Percentiles rank a stretch among this genome's conserved stretches.
These are phyloP conservation scores for Trichoderma cornu-damae DNA, from an alignment of 2,329 filamentous ascomycete genomes.

Conservation along the genomic window DNA sequence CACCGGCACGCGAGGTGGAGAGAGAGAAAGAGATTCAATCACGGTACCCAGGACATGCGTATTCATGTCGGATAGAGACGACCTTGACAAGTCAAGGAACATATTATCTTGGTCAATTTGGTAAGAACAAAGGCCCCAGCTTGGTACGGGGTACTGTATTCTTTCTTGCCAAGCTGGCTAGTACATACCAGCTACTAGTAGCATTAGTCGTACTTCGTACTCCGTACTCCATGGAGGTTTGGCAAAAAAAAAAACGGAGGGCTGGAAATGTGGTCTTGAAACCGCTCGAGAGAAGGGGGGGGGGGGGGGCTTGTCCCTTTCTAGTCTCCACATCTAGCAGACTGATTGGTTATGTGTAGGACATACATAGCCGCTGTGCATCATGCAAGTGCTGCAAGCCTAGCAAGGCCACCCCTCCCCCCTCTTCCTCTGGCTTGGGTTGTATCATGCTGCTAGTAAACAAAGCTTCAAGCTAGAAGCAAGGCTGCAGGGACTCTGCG, in stretches of 20 bases:
- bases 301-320: conserved; percentile 27
- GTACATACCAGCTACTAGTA: background rate
- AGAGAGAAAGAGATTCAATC: conserved; percentile 20
- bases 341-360: conserved; percentile 34
- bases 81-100: background rate
- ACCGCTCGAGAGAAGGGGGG: too few species aligned
- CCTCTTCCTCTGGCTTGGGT: conserved; percentile 15
- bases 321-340: conserved; percentile 18
- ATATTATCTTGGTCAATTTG: background rate
- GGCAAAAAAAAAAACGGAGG: conserved; percentile 7
- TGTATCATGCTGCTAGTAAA: conserved; percentile 17
- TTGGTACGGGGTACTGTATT: background rate
- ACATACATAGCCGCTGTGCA: conserved; percentile 41
- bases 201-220: background rate
- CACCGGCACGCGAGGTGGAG: conserved; percentile 26
- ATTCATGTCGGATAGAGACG: conserved; percentile 9
- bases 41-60: background rate
- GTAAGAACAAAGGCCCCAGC: background rate
- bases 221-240: conserved; percentile 5
- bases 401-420: conserved; percentile 20
- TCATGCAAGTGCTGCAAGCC: conserved; percentile 38
- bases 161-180: background rate
- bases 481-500: conserved; percentile 20
- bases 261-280: conserved; percentile 25
- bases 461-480: conserved; percentile 16